Evolutionary conservation across 345 rosid genomes (phyloP), one percentile per base, ranked within the genome.

Genomic region (Eucalyptus sp.): DNA sequence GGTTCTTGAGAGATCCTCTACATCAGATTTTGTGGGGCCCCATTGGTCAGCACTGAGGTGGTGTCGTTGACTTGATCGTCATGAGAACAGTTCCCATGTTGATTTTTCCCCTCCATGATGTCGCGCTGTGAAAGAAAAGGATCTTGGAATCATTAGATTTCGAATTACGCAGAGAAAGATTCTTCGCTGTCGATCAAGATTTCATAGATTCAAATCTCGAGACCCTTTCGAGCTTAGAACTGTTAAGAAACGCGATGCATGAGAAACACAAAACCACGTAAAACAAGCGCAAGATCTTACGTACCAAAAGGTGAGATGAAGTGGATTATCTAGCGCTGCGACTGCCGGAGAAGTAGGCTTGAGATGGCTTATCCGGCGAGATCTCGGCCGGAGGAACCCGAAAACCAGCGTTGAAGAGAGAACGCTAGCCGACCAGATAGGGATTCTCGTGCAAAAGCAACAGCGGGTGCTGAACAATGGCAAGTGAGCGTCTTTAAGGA

Each of bases 1-100:
- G 48, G 9, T 15, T 51, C 25, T 25, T 0, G 22, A 12, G 50
- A 76, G 0, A 76, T 1, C 16, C 27, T 41, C 29, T 6, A 29
- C 48, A 41, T 0, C 0, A 24, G 84, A 76, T 76, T 20, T 41
- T 76, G 29, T 76, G 48, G 83, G 84, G 48, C 84, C 43, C 27
- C 15, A 20, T 37, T 41, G 0, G 48, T 76, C 2, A 10, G 1
- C 27, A 71, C 46, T 20, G 27, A 37, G 83, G 27, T 76, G 48
- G 83, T 10, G 48, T 11, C 5, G 2, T 37, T 5, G 83, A 76
- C 83, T 76, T 76, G 46, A 37, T 76, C 13, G 8, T 76, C 84
- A 41, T 41, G 24, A 76, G 84, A 41, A 41, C 5, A 41, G 25
- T 11, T 43, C 29, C 15, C 48, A 5, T 20, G 83, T 41, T 37